Base-by-base conservation (phyloP, 2,329 filamentous ascomycete species). In the Dothiorella sarmentorum region DNA sequence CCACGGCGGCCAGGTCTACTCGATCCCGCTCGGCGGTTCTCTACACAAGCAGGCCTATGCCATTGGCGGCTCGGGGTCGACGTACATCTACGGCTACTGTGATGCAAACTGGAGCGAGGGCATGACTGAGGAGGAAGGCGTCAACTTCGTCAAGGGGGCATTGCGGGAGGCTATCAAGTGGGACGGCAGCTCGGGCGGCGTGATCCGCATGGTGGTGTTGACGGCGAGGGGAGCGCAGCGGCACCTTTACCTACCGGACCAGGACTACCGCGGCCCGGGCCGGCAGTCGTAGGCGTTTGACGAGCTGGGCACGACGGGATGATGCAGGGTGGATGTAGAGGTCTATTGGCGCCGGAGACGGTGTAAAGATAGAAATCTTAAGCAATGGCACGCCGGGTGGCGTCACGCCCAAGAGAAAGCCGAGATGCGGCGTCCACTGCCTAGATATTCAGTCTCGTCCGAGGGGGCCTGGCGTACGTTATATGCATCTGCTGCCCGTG, bases 11-110 rank as follows among this genome's bases (percentile, higher is more conserved):
- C 92, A 97, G 74, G 93, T 99, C 63, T 99, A 97, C 80, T 94
- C 90, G 69, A 97, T 99, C 73, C 94, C 94, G 3, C 83, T 97
- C 38, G 94, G 94, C 67, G 94, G 94, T 59, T 97, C 94, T 52
- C 85, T 99, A 67, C 94, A 99, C 85, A 97, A 97, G 82, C 92
- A 97, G 74, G 74, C 92, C 17, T 99, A 97, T 72, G 86, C 94
- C 42, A 99, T 99, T 69, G 92, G 91, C 66, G 94, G 94, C 44
- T 97, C 93, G 18, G 94, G 94, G 40, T 97, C 93, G 67, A 97
- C 94, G 62, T 99, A 99, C 81, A 99, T 99, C 76, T 99, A 97
- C 81, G 94, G 94, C 68, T 97, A 96, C 82, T 97, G 92, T 73
- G 93, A 99, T 73, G 87, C 91, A 60, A 85, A 99, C 81, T 99